A percentile compares a stretch with the other conserved stretches of the same genome.
Evolutionary conservation across 495 filamentous ascomycete species (phyloP).

Genomic region (Chaetomium tenue): DNA sequence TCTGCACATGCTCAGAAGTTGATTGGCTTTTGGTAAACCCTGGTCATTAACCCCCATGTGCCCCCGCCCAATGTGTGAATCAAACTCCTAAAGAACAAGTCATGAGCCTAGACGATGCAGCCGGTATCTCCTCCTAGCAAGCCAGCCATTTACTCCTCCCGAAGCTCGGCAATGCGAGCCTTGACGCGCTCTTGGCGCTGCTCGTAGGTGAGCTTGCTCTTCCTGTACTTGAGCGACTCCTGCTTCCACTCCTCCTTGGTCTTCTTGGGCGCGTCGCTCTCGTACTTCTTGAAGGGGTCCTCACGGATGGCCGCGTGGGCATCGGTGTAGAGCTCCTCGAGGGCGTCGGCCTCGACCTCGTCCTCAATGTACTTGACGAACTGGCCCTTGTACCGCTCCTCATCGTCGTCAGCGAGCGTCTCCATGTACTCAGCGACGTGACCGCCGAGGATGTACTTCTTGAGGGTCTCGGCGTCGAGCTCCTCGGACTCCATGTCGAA

Average conservation of each 20-base stretch:
- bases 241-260: slow-evolving; percentile 94
- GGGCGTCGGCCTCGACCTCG: slow-evolving; percentile 90
- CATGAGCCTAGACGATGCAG: slow-evolving; percentile 31
- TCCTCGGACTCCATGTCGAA: slow-evolving; percentile 95
- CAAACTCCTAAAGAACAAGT: slow-evolving; percentile 36
- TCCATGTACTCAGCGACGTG: slow-evolving; percentile 99
- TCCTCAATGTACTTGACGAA: slow-evolving; percentile 97
- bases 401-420: slow-evolving; percentile 97
- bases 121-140: slow-evolving; percentile 27
- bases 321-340: slow-evolving; percentile 95
- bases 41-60: slow-evolving; percentile 30
- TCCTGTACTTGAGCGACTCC: slow-evolving; percentile 86
- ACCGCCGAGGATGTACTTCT: slow-evolving; percentile 98
- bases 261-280: slow-evolving; percentile 78
- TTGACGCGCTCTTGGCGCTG: slow-evolving; percentile 77
- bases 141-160: slow-evolving; percentile 40
- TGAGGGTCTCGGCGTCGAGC: slow-evolving; percentile 92
- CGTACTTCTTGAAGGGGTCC: slow-evolving; percentile 94
- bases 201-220: slow-evolving; percentile 70
- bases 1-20: slow-evolving; percentile 23
- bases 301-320: slow-evolving; percentile 97
- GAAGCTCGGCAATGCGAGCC: slow-evolving; percentile 80
- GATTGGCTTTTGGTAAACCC: slow-evolving; percentile 38
- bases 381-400: slow-evolving; percentile 98
- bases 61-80: slow-evolving; percentile 20